phyloP scores from a whole-genome alignment of 768 basidiomycete genomes.

The Hemileccinum rubropunctum region DNA sequence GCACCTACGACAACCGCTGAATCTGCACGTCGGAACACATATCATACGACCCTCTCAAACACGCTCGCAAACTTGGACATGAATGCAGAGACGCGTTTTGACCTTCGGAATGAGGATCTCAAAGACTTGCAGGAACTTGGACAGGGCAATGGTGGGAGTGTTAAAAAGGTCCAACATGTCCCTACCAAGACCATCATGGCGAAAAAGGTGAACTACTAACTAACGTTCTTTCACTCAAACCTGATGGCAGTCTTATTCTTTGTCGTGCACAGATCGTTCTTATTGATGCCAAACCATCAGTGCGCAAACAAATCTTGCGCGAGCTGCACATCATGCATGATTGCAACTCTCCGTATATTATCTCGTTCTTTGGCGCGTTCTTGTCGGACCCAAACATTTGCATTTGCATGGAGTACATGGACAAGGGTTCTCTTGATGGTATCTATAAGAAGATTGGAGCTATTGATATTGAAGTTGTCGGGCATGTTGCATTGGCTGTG shows the following conservation, averaged over 20 bases:
- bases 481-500: slow-evolving; percentile 92
- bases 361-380: slow-evolving; percentile 97
- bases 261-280: slow-evolving; percentile 69
- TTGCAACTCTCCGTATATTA: slow-evolving; percentile 89
- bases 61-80: slow-evolving; percentile 86
- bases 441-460: slow-evolving; percentile 96
- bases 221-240: not conserved
- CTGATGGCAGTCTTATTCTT: not conserved
- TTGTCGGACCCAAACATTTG: slow-evolving; percentile 97
- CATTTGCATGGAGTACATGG: slow-evolving; percentile 97
- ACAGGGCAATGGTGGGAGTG: slow-evolving; percentile 95
- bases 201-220: slow-evolving; percentile 71
- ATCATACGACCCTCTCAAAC: slow-evolving; percentile 76
- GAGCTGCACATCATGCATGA: slow-evolving; percentile 99
- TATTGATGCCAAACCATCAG: slow-evolving; percentile 94
- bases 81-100: slow-evolving; percentile 80
- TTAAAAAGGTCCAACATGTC: slow-evolving; percentile 91
- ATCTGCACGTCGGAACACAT: slow-evolving; percentile 61
- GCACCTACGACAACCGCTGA: slow-evolving; percentile 51
- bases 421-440: slow-evolving; percentile 90
- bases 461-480: slow-evolving; percentile 90
- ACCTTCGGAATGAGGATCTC: slow-evolving; percentile 86
- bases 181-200: slow-evolving; percentile 95
- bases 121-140: slow-evolving; percentile 90
- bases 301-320: slow-evolving; percentile 95